Conservation (phyloP, 2,329 filamentous ascomycete species). For the Biscogniauxia marginata region DNA sequence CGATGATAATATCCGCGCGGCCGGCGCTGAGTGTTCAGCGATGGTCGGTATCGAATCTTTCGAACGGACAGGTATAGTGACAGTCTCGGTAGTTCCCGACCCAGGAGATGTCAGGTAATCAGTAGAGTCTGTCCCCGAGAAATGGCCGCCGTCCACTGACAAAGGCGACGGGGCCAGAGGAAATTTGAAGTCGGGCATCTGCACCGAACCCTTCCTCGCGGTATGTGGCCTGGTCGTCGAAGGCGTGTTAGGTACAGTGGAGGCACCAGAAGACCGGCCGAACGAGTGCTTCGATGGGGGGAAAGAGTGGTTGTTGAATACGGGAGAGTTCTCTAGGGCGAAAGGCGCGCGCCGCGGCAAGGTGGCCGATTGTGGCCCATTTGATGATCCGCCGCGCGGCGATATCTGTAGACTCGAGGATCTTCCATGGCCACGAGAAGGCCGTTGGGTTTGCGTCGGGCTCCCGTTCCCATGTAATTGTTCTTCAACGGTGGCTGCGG, state of each 20-base stretch:
- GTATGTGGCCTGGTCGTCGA: constrained; percentile 36
- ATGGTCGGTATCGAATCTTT: constrained; percentile 49
- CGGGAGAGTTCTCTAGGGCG: constrained; percentile 46
- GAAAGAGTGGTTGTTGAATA: constrained; percentile 54
- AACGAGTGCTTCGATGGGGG: constrained; percentile 47
- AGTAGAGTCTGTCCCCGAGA: constrained; percentile 31
- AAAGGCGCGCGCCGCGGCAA: constrained; percentile 42
- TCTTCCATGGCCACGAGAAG: constrained; percentile 66
- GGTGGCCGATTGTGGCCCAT: constrained; percentile 41
- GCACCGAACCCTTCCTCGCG: constrained; percentile 41
- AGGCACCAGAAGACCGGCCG: constrained; percentile 38
- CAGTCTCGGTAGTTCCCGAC: constrained; percentile 33
- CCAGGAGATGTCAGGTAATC: constrained; percentile 43
- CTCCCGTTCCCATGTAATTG: constrained; percentile 43
- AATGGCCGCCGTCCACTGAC: constrained; percentile 31
- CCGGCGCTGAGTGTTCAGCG: constrained; percentile 58
- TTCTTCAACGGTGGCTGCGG: constrained; percentile 47
- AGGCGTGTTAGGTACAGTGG: constrained; percentile 48
- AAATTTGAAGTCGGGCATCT: constrained; percentile 57
- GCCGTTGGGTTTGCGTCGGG: constrained; percentile 46
- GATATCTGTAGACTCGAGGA: constrained; percentile 80
- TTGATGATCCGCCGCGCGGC: constrained; percentile 46
- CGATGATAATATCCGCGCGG: constrained; percentile 71
- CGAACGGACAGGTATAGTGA: constrained; percentile 38
- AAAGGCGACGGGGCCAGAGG: constrained; percentile 47